Conservation (phyloP, 495 filamentous ascomycete species). For the Cladorrhinum samala region DNA sequence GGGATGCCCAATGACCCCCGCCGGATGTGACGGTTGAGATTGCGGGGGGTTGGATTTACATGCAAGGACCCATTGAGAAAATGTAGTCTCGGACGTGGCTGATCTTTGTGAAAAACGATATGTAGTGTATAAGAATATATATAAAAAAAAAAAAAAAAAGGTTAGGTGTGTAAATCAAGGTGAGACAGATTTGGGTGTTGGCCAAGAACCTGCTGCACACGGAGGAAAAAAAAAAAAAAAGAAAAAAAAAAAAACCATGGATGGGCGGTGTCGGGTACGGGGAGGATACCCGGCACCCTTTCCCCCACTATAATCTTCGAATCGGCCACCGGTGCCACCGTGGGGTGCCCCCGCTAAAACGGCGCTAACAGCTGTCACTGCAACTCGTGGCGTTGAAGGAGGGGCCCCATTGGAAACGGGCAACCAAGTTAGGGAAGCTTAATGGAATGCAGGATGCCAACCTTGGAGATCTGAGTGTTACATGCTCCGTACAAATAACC, state of each 20-base stretch:
- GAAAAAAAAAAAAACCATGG: too few species aligned
- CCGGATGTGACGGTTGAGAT: not conserved
- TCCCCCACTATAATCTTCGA: not conserved
- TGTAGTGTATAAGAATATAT: too few species aligned
- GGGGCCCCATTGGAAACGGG: too few species aligned
- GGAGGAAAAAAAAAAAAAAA: too few species aligned
- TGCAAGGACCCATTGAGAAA: not conserved
- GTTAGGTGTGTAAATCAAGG: not conserved
- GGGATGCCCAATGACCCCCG: too few species aligned
- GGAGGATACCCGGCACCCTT: conserved; percentile 1
- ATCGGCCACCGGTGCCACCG: not conserved
- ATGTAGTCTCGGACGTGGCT: not conserved
- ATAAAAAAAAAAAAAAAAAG: not conserved
- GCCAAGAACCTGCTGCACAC: too few species aligned
- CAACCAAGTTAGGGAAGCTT: too few species aligned
- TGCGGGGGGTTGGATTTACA: not conserved
- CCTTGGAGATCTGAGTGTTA: too few species aligned
- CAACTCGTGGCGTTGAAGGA: too few species aligned
- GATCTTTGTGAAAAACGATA: not conserved
- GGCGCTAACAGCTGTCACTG: not conserved
- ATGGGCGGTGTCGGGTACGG: not conserved
- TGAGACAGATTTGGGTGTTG: not conserved
- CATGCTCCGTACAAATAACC: too few species aligned
- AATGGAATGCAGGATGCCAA: too few species aligned
- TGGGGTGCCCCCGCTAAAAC: not conserved